Conservation (phyloP, 352 stramenopile species). For the Globisporangium iwayamae region DNA sequence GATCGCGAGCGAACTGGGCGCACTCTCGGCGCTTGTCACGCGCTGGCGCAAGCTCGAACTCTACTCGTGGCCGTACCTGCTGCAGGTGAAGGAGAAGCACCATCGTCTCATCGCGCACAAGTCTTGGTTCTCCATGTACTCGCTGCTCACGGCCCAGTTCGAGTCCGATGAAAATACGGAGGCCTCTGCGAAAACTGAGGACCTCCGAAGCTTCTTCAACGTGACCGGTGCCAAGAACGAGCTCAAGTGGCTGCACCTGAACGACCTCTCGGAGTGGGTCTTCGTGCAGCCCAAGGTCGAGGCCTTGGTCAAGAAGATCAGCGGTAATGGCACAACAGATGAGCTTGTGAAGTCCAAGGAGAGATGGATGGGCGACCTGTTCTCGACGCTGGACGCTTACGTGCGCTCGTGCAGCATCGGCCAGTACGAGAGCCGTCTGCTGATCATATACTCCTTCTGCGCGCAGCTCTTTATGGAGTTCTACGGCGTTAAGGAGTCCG, state of each 20-base stretch:
- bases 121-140: slow-evolving; percentile 89
- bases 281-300: slow-evolving; percentile 30
- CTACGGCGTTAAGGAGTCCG: slow-evolving; percentile 22
- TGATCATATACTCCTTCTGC: slow-evolving; percentile 89
- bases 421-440: slow-evolving; percentile 89
- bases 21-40: slow-evolving; percentile 94
- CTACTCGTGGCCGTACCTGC: slow-evolving; percentile 94
- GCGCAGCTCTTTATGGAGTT: slow-evolving; percentile 81
- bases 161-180: slow-evolving; percentile 32
- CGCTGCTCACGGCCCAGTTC: slow-evolving; percentile 76
- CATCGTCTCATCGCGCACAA: slow-evolving; percentile 74
- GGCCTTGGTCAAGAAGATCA: slow-evolving; percentile 6
- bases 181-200: slow-evolving; percentile 7
- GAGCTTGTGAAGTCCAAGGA: not conserved
- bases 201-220: slow-evolving; percentile 6
- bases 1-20: slow-evolving; percentile 87
- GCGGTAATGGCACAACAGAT: not conserved
- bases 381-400: slow-evolving; percentile 90
- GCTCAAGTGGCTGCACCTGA: slow-evolving; percentile 66
- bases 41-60: slow-evolving; percentile 98
- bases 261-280: slow-evolving; percentile 55
- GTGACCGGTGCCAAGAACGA: slow-evolving; percentile 17
- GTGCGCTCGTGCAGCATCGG: slow-evolving; percentile 86
- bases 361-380: slow-evolving; percentile 76
- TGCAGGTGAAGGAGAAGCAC: slow-evolving; percentile 88